Percentiles rank a stretch among this genome's conserved stretches.
Evolutionary conservation across 2,329 filamentous ascomycete species (phyloP).

Genomic region (Claviceps maximensis): DNA sequence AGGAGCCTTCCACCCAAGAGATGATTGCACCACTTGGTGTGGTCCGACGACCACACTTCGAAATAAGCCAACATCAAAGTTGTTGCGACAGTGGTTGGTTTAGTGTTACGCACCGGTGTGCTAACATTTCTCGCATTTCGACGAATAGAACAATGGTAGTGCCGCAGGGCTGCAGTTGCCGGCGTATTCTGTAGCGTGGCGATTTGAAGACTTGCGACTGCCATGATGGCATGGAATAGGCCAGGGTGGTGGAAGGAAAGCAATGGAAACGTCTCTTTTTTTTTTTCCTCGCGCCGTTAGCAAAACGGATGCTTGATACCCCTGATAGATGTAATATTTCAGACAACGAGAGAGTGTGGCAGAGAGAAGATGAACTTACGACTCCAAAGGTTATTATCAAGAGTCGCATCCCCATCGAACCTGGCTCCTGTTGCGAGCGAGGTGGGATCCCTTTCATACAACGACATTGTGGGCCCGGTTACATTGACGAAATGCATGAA

Average conservation of each 20-base stretch:
- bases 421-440: constrained; percentile 49
- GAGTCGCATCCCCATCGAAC: constrained; percentile 45
- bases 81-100: constrained; percentile 75
- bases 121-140: constrained; percentile 65
- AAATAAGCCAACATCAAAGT: constrained; percentile 81
- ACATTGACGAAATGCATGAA: constrained; percentile 90
- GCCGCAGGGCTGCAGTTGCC: constrained; percentile 70
- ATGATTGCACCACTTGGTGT: constrained; percentile 92
- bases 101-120: constrained; percentile 52
- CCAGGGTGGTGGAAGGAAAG: constrained; percentile 76
- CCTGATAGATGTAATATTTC: not conserved
- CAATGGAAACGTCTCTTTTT: constrained; percentile 62
- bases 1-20: constrained; percentile 73
- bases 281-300: not conserved
- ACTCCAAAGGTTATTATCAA: constrained; percentile 53
- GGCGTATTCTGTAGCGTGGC: constrained; percentile 65
- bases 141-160: constrained; percentile 78
- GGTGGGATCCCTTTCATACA: constrained; percentile 72
- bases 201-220: constrained; percentile 75
- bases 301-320: not conserved
- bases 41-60: constrained; percentile 88
- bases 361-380: constrained; percentile 27
- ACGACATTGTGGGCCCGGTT: constrained; percentile 72
- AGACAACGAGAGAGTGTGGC: not conserved
- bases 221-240: constrained; percentile 80